Percentiles rank a stretch among this genome's conserved stretches.
Conservation (phyloP, 176 grass and related monocot species). For the Zizania latifolia region DNA sequence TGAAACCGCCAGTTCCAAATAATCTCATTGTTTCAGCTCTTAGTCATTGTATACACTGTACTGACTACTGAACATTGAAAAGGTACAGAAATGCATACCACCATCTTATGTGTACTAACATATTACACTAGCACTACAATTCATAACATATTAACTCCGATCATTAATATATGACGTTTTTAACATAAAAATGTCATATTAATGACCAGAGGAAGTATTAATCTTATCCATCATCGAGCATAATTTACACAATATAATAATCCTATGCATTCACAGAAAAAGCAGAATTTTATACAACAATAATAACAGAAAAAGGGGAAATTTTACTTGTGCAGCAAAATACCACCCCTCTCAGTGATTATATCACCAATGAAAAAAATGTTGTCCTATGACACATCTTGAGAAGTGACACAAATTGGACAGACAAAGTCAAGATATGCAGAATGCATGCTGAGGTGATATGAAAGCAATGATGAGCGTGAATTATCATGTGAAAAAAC, state of each 20-base stretch:
- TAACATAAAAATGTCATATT: too few relatives aligned
- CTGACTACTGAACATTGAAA: background rate
- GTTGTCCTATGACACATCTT: background rate
- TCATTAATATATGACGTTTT: too few relatives aligned
- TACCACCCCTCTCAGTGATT: background rate
- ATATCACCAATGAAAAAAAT: background rate
- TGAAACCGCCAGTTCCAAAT: slow-evolving; percentile 5
- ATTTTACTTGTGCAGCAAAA: background rate
- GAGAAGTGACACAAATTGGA: background rate
- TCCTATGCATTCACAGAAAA: background rate
- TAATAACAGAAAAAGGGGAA: background rate
- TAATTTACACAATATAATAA: background rate
- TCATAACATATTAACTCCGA: too few relatives aligned
- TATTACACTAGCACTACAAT: background rate
- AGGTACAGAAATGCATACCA: background rate
- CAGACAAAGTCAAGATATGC: background rate
- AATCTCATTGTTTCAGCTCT: background rate
- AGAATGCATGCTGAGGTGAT: background rate
- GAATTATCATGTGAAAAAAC: background rate
- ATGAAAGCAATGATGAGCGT: background rate
- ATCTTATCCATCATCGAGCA: background rate
- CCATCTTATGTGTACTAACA: background rate
- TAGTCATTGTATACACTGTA: background rate
- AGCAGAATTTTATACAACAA: background rate
- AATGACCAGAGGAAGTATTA: too few relatives aligned